phyloP scores from a whole-genome alignment of 495 filamentous ascomycete genomes.

The Trichoderma virens region DNA sequence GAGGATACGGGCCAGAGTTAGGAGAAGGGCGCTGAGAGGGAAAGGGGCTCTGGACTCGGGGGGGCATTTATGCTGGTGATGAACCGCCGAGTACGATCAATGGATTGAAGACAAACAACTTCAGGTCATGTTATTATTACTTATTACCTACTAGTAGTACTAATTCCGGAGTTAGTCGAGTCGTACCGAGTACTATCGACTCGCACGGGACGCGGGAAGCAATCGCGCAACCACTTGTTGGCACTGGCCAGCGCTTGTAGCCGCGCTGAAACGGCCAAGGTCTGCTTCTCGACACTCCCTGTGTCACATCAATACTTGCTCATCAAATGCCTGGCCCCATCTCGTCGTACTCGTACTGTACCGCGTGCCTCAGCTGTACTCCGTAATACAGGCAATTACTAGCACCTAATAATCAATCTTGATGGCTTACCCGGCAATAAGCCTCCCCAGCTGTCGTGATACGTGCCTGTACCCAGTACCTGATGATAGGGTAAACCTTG shows the following conservation, averaged over 20 bases:
- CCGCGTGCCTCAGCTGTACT: too few relatives aligned
- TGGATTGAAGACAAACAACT: too few relatives aligned
- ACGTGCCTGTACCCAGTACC: neutral
- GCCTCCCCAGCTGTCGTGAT: neutral
- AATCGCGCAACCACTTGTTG: too few relatives aligned
- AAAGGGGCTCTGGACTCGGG: neutral
- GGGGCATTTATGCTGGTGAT: neutral
- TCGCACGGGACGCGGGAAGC: neutral
- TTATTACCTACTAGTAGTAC: too few relatives aligned
- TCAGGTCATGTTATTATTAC: too few relatives aligned
- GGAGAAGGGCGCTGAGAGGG: neutral
- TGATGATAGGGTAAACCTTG: neutral
- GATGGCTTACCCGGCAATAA: neutral
- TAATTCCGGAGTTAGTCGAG: too few relatives aligned
- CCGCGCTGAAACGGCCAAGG: neutral
- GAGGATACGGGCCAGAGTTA: neutral
- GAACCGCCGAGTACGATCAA: neutral
- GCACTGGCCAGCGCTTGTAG: too few relatives aligned
- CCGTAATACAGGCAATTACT: too few relatives aligned
- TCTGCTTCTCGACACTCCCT: neutral
- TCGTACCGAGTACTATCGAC: neutral
- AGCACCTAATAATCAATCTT: too few relatives aligned
- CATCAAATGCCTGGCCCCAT: neutral
- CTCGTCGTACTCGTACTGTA: conserved; percentile 5
- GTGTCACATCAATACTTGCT: too few relatives aligned